Percentiles rank a stretch among this genome's conserved stretches.
Conservation (phyloP, 176 grass and related monocot species). For the Raddia guianensis region DNA sequence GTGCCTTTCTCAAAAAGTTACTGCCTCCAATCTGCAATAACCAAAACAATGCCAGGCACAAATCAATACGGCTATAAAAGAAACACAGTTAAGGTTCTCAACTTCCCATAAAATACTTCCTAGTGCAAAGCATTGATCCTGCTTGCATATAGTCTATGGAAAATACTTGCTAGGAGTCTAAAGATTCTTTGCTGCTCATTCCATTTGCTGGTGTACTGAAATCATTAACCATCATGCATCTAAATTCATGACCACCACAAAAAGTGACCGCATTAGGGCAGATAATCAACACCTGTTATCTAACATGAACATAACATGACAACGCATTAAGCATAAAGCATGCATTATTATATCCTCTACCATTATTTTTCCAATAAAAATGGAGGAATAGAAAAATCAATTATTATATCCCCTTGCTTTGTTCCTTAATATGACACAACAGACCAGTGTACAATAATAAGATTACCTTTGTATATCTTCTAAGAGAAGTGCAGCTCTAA, state of each 20-base stretch:
- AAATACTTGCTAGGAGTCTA: constrained; percentile 8
- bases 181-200: constrained; percentile 5
- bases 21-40: constrained; percentile 88
- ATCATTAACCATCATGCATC: constrained; percentile 20
- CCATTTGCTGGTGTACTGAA: neutral
- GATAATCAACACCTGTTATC: neutral
- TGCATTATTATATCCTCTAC: constrained; percentile 3
- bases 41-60: constrained; percentile 27
- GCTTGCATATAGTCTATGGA: constrained; percentile 35
- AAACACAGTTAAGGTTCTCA: neutral
- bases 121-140: constrained; percentile 7
- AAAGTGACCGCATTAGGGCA: neutral
- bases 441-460: constrained; percentile 10
- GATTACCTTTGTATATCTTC: constrained; percentile 1
- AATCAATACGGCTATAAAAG: constrained; percentile 6
- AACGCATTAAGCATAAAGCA: neutral
- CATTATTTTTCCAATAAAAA: constrained; percentile 9
- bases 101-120: neutral
- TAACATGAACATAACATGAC: neutral
- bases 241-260: constrained; percentile 5
- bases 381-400: constrained; percentile 12
- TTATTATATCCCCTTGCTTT: neutral
- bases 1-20: constrained; percentile 75
- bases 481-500: constrained; percentile 28
- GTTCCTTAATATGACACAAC: constrained; percentile 15